Percentiles rank a stretch among this genome's conserved stretches.
phyloP scores from a whole-genome alignment of 148 eudicot species.

The Heliosperma pusillum region DNA sequence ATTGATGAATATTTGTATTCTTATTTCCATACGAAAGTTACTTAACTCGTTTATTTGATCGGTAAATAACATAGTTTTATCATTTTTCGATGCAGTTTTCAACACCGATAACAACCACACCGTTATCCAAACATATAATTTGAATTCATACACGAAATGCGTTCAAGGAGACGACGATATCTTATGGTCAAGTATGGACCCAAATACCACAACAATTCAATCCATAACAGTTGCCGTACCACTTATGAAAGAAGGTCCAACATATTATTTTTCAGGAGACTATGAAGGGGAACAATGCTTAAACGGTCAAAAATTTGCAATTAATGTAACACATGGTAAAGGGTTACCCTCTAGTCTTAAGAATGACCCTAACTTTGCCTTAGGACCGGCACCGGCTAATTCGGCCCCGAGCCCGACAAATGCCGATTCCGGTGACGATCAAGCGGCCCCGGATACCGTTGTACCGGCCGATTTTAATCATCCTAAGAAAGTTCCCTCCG shows the following conservation, averaged over 20 bases:
- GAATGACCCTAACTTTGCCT: constrained; percentile 26
- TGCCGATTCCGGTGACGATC: constrained; percentile 51
- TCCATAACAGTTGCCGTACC: constrained; percentile 53
- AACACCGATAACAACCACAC: constrained; percentile 82
- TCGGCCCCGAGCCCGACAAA: constrained; percentile 43
- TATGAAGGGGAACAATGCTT: constrained; percentile 88
- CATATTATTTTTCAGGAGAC: constrained; percentile 80
- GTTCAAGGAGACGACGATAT: constrained; percentile 41
- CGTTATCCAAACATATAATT: constrained; percentile 64
- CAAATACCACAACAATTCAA: constrained; percentile 49
- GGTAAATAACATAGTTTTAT: too few relatives aligned
- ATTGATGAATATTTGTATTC: too few relatives aligned
- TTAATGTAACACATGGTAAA: constrained; percentile 68
- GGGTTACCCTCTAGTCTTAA: constrained; percentile 64
- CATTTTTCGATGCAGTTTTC: constrained; percentile 55
- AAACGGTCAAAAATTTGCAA: constrained; percentile 54
- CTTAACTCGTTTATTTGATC: too few relatives aligned
- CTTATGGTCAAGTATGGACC: constrained; percentile 53
- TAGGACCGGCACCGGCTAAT: constrained; percentile 20
- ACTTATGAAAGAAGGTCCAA: constrained; percentile 52
- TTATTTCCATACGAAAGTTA: too few relatives aligned
- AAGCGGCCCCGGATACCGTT: constrained; percentile 49
- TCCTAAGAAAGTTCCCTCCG: constrained; percentile 37
- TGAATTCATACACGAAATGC: constrained; percentile 54
- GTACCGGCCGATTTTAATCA: constrained; percentile 56